phyloP scores from a whole-genome alignment of 306 rosid species.

The Fragaria ananassa region DNA sequence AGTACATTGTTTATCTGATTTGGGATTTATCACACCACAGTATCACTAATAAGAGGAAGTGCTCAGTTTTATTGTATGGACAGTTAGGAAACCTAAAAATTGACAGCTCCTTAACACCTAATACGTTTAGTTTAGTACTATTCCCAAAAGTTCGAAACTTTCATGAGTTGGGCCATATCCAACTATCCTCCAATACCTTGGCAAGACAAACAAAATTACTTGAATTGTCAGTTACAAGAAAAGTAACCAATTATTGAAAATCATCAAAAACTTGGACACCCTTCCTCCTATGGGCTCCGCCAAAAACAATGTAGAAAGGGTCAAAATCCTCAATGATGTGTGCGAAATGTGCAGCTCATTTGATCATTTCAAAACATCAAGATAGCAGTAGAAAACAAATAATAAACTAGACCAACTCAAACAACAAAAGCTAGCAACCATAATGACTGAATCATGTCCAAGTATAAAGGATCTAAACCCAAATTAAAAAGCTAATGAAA shows the following conservation, averaged over 20 bases:
- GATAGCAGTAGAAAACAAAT: conserved; percentile 7
- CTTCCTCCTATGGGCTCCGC: conserved; percentile 28
- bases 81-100: background rate
- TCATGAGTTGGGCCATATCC: background rate
- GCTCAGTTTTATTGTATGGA: background rate
- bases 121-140: background rate
- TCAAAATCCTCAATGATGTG: conserved; percentile 27
- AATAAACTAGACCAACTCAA: conserved; percentile 16
- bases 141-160: background rate
- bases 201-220: conserved; percentile 5
- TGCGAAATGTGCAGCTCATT: conserved; percentile 20
- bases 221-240: conserved; percentile 4
- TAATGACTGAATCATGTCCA: conserved; percentile 19
- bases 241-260: conserved; percentile 2
- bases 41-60: background rate
- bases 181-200: background rate
- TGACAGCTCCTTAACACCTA: background rate
- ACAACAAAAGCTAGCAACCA: conserved; percentile 21
- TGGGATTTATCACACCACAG: background rate
- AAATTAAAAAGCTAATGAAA: conserved; percentile 22
- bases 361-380: conserved; percentile 19
- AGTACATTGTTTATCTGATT: background rate
- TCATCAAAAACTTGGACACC: conserved; percentile 3
- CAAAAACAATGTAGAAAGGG: conserved; percentile 21
- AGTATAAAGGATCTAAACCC: conserved; percentile 10